Evolutionary conservation across 2,329 filamentous ascomycete genomes (phyloP).

Genomic region (Cordyceps tenuipes): DNA sequence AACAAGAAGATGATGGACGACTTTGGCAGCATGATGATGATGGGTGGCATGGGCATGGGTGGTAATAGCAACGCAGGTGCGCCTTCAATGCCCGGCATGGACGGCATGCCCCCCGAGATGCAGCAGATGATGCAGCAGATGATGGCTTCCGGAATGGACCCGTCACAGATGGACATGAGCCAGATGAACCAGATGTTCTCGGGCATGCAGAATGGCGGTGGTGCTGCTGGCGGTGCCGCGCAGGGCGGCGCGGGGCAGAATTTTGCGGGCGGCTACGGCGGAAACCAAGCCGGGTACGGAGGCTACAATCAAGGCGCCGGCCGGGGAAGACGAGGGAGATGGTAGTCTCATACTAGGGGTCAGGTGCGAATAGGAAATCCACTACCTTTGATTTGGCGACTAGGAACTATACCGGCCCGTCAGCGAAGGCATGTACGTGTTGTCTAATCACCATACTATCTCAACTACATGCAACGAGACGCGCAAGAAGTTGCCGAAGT

Average conservation of each 20-base stretch:
- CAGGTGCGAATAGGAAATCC: background rate
- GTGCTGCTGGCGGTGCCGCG: conserved; percentile 25
- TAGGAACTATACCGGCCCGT: no score
- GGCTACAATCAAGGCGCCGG: conserved; percentile 36
- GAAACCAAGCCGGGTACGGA: conserved; percentile 43
- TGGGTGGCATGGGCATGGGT: conserved; percentile 32
- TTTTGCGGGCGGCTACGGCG: conserved; percentile 45
- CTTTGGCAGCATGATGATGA: conserved; percentile 62
- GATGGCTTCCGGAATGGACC: conserved; percentile 58
- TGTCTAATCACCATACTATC: background rate
- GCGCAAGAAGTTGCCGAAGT: no score
- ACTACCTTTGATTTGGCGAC: no score
- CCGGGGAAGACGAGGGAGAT: conserved; percentile 23
- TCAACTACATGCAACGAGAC: background rate
- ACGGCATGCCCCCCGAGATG: conserved; percentile 58
- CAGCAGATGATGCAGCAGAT: conserved; percentile 63
- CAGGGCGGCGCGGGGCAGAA: conserved; percentile 44
- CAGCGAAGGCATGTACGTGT: background rate
- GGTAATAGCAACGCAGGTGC: conserved; percentile 25
- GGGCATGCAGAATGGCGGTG: conserved; percentile 43
- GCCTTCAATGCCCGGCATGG: conserved; percentile 47
- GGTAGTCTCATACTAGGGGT: conserved; percentile 13
- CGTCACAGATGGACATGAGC: conserved; percentile 55
- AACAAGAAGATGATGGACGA: conserved; percentile 75
- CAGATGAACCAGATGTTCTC: conserved; percentile 53